Evolutionary conservation across 1,139 yeast species (phyloP), one percentile per base, ranked within the genome.

Genomic region (Taphrina communis): DNA sequence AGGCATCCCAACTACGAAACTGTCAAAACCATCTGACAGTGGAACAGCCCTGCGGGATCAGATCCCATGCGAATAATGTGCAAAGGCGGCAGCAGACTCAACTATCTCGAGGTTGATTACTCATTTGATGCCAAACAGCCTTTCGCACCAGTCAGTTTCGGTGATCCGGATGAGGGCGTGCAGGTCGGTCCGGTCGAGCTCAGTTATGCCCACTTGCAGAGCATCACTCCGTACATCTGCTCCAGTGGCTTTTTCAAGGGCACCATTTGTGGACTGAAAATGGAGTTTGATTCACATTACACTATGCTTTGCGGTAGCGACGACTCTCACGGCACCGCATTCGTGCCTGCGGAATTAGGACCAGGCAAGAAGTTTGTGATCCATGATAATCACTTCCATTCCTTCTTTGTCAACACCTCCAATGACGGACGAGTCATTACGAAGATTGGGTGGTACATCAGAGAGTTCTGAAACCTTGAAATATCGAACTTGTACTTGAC

Each of bases 201-300:
- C n/a, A 35, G 21, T 21, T 3, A 6, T 11, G 53, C 36, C 3
- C 12, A 50, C 35, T 35, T 50, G 35, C 11, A 11, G 53, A 21
- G 36, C 36, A 8, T 50, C 11, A 50, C 53, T 9, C 53, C 53
- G n/a, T 50, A 21, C 53, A 50, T 50, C 36, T 50, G 53, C n/a
- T 21, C 31, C n/a, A 35, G n/a, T n/a, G 53, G 53, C 11, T 50
- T 2, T 2, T 50, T 50, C 53, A n/a, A 21, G 12, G 53, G 53
- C 12, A 25, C 31, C 53, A 11, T 21, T 3, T 50, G 53, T 35
- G 53, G 53, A 6, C 31, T 50, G 36, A 50, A 50, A 35, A 8
- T 50, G 11, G 36, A 21, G 12, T 50, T 21, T 21, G 36, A 8
- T 14, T 2, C 36, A 11, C 12, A 11, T 11, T 11, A 19, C n/a